A percentile compares a stretch with the other conserved stretches of the same genome.
These are phyloP conservation scores for Mycena haematopus DNA, from an alignment of 768 basidiomycete genomes.

Conservation along the genomic window DNA sequence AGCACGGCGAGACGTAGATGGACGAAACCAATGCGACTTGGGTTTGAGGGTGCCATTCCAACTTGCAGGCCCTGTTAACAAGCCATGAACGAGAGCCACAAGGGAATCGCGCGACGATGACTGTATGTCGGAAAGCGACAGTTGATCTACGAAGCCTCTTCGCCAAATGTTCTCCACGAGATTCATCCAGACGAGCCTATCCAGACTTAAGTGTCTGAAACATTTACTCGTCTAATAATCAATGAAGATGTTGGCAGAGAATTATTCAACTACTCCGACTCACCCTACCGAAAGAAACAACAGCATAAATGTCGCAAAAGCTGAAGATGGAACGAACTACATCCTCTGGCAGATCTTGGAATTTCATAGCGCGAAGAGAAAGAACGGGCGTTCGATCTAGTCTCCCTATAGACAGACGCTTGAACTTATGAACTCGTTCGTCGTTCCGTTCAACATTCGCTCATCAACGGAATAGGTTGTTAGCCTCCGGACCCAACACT, in stretches of 20 bases:
- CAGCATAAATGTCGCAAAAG: conserved; percentile 20
- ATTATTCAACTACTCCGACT: no score
- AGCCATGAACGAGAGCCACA: conserved; percentile 13
- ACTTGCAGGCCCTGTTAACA: conserved; percentile 16
- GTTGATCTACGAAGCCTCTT: conserved; percentile 17
- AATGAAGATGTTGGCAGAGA: conserved; percentile 1
- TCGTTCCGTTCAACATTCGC: no score
- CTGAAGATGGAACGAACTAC: conserved; percentile 28
- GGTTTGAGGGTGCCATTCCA: background rate
- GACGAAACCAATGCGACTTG: background rate
- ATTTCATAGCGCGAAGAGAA: background rate
- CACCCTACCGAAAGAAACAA: conserved; percentile 18
- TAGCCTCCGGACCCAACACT: no score
- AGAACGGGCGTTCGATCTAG: no score
- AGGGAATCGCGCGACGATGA: conserved; percentile 6
- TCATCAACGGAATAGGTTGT: no score
- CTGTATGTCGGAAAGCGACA: conserved; percentile 1
- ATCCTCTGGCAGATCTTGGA: conserved; percentile 35
- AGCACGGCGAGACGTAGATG: background rate
- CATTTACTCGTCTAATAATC: conserved; percentile 19
- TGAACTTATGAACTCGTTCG: no score
- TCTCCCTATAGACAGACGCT: no score
- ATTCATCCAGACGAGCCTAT: conserved; percentile 18
- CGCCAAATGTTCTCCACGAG: conserved; percentile 14
- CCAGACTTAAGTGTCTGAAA: conserved; percentile 2